Evolutionary conservation across 345 rosid species (phyloP), one percentile per base, ranked within the genome.

Genomic region (Abelmoschus esculentus): DNA sequence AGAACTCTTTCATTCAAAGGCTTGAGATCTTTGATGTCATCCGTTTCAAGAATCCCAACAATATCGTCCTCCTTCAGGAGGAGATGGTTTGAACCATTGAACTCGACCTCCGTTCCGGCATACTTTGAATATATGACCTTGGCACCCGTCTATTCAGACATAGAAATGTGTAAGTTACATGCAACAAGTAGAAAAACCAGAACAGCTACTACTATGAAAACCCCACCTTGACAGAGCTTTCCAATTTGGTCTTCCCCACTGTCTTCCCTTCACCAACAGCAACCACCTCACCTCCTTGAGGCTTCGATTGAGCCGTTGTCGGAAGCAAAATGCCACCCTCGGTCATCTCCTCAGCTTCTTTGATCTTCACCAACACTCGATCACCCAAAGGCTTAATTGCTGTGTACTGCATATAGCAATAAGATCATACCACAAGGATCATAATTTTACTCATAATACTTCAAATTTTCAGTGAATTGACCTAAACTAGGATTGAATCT

Each of bases 211-310:
- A 31, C 38, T 44, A 46, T 57, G 13, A 4, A 15, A 46, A 17
- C 3, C 3, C 28, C 70, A 88, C 96, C 86, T 86, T 84, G 61
- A 95, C 78, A 29, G 72, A 66, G 32, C 85, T 66, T 5, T 84
- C 89, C 67, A 91, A 6, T 71, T 86, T 90, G 53, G 70, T 71
- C 56, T 86, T 83, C 73, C 96, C 96, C 62, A 86, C 47, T 2
- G 90, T 70, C 82, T 78, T 89, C 36, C 99, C 97, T 79, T 91
- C 89, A 40, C 97, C 97, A 34, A 88, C 85, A 61, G 91, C 97
- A 55, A 95, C 87, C 7, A 95, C 97, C 77, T 95, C 97, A 55
- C 99, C 99, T 53, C 84, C 88, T 73, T 91, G 96, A 62, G 97
- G 92, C 76, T 91, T 95, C 14, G 89, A 61, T 70, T 88, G 96